Evolutionary conservation across 495 filamentous ascomycete species (phyloP).

Genomic region (Aspergillus incahuasiensis): DNA sequence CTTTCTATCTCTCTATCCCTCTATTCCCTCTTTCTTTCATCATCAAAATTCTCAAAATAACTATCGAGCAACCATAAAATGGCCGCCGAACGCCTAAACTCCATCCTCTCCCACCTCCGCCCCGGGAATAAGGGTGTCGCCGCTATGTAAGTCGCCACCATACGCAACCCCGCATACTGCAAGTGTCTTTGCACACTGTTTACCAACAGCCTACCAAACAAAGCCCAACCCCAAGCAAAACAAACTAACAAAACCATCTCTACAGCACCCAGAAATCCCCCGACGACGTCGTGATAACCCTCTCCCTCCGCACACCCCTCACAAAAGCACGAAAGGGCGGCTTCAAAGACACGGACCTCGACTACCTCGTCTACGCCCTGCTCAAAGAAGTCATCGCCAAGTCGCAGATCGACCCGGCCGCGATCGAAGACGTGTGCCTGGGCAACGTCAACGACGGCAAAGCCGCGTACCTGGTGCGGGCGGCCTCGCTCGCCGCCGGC

Average conservation of each 20-base stretch:
- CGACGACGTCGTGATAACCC: slow-evolving; percentile 92
- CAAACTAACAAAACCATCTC: neutral
- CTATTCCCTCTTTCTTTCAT: neutral
- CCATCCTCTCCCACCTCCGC: slow-evolving; percentile 81
- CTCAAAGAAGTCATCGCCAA: slow-evolving; percentile 69
- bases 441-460: slow-evolving; percentile 89
- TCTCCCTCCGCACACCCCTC: slow-evolving; percentile 73
- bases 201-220: neutral
- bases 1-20: slow-evolving; percentile 4
- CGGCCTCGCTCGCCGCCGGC: slow-evolving; percentile 83
- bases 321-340: slow-evolving; percentile 78
- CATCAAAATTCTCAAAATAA: neutral
- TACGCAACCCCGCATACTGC: neutral
- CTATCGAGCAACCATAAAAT: slow-evolving; percentile 45
- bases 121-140: slow-evolving; percentile 52
- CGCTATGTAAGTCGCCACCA: slow-evolving; percentile 60
- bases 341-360: slow-evolving; percentile 91
- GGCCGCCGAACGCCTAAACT: slow-evolving; percentile 80
- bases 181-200: no score
- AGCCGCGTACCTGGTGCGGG: slow-evolving; percentile 84
- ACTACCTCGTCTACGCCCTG: slow-evolving; percentile 75
- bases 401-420: slow-evolving; percentile 71
- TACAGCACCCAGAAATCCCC: slow-evolving; percentile 84
- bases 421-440: slow-evolving; percentile 88
- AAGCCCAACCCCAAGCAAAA: slow-evolving; percentile 2